Base-by-base conservation (phyloP, 331 rosid species). In the Quercus tomentella region DNA sequence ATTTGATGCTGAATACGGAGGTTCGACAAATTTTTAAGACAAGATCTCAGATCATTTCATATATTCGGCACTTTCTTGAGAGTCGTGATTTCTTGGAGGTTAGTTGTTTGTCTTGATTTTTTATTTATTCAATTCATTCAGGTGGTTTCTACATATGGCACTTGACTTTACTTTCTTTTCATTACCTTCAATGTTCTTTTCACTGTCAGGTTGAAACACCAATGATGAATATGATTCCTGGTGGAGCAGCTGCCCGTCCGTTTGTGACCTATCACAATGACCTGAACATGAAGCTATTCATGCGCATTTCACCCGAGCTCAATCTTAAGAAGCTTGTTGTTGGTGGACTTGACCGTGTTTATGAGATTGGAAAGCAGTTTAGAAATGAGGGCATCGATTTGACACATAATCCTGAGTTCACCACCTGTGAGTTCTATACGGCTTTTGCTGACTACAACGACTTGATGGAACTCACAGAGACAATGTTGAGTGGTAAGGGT, bases 301-400 rank as follows among this genome's bases (percentile, higher is more conserved):
- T 31, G 35, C 35, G 35, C 35, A 31, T 31, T 31, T 4, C 35
- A 0, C 35, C 35, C 4, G 35, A 31, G 35, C 35, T 31, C 35
- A 0, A 31, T 31, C 35, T 31, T 31, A 4, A 31, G 35, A 0
- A 1, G 35, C 35, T 31, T 31, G 6, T 31, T 31, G 35, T 4
- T 31, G 35, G 35, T 31, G 35, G 35, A 31, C 1, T 4, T 31
- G 97, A 91, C 15, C 98, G 99, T 83, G 99, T 95, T 55, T 93
- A 95, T 90, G 99, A 95, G 91, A 95, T 95, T 37, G 99, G 97
- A 35, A 90, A 95, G 81, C 99, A 91, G 66, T 93, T 95, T 74
- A 93, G 99, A 83, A 93, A 95, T 25, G 98, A 94, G 93, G 98
- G 99, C 45, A 93, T 95, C 43, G 99, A 93, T 90, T 91, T 95